phyloP scores from a whole-genome alignment of 176 grass and related monocot species.

The Pontederia crassipes region DNA sequence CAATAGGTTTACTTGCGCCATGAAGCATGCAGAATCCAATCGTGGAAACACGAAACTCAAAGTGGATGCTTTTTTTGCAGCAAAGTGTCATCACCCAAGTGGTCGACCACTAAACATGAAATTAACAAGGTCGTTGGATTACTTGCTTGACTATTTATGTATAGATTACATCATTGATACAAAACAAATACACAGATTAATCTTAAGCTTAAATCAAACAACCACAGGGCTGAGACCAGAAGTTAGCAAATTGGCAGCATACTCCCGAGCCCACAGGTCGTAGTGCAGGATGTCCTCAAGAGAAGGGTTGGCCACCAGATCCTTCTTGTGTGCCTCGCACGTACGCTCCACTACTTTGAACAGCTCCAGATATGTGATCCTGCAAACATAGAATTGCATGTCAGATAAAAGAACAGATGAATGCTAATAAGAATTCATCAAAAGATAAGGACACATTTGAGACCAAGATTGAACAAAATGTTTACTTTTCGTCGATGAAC shows the following conservation, averaged over 20 bases:
- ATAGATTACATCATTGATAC: too few species aligned
- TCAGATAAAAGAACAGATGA: not conserved
- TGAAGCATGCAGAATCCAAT: too few species aligned
- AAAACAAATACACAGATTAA: too few species aligned
- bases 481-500: conserved; percentile 87
- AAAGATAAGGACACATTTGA: conserved; percentile 1
- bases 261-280: conserved; percentile 80
- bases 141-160: too few species aligned
- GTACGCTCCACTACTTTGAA: conserved; percentile 85
- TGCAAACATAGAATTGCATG: conserved; percentile 27
- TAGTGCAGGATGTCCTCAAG: conserved; percentile 89
- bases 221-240: conserved; percentile 51
- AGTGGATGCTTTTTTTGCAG: too few species aligned
- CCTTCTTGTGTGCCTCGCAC: conserved; percentile 65
- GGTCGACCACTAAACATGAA: too few species aligned
- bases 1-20: too few species aligned
- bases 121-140: too few species aligned
- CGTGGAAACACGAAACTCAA: too few species aligned
- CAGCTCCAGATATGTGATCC: conserved; percentile 85
- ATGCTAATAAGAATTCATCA: too few species aligned
- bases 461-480: conserved; percentile 14
- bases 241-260: conserved; percentile 39
- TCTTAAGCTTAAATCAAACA: conserved; percentile 14
- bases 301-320: conserved; percentile 55
- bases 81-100: too few species aligned